Evolutionary conservation across 2,329 filamentous ascomycete species (phyloP), one percentile per base, ranked within the genome.

Genomic region (Cordyceps javanica): DNA sequence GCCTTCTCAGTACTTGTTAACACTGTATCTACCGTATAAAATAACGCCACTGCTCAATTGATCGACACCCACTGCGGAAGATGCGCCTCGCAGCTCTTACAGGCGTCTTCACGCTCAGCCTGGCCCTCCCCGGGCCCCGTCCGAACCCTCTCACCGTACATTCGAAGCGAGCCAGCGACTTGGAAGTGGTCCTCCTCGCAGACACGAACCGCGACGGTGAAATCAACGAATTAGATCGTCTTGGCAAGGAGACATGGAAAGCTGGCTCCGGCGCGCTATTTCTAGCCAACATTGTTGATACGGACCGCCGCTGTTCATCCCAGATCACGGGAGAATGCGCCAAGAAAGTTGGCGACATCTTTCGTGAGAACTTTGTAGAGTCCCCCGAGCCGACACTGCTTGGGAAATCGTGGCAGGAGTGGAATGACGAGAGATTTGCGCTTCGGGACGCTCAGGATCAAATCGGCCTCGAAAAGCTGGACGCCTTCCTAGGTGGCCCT

Each of bases 141-240:
- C 9, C 39, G 11, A 19, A 19, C 39, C 21, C 39, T 19, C 39
- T 2, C 19, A 21, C n/a, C 19, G 3, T 41, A 23, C 8, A 7
- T 23, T 3, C 39, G 39, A 41, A 23, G 9, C 39, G 19, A 19
- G 19, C 39, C n/a, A 19, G 3, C 39, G 39, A 41, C 39, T 41
- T 41, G 9, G 23, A 41, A 9, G 39, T 41, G 19, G 39, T 41
- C 39, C 39, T 41, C 36, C 36, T 62, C 11, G 72, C 71, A 19
- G 72, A 74, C 59, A 71, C 65, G 7, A 72, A 74, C 53, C 68
- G 72, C 2, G 72, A 73, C 41, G 71, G 71, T 6, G 46, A 55
- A 1, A 62, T 73, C 14, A 21, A 45, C 25, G n/a, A n/a, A 8
- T n/a, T 8, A 45, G 66, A 72, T 36, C 39, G 53, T 3, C 23